Evolutionary conservation across 495 filamentous ascomycete genomes (phyloP).

Genomic region (Penicillium simplicissimum): DNA sequence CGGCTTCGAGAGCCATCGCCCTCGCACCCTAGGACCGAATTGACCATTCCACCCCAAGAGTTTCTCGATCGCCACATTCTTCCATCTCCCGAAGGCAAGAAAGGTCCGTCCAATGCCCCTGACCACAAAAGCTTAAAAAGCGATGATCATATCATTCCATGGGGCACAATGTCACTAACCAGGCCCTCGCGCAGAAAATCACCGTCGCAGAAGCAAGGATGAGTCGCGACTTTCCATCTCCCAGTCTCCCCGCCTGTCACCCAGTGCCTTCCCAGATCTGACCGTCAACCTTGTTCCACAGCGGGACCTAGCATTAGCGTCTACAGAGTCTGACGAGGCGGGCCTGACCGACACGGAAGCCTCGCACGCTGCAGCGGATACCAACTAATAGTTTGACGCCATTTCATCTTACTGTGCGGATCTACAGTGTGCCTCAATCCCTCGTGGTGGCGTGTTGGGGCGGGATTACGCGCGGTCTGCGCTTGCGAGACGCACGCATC

Average conservation of each 20-base stretch:
- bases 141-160: slow-evolving; percentile 7
- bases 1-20: slow-evolving; percentile 2
- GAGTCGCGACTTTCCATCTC: slow-evolving; percentile 17
- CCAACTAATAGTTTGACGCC: slow-evolving; percentile 1
- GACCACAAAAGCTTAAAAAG: neutral
- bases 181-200: slow-evolving; percentile 15
- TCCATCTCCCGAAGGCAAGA: slow-evolving; percentile 2
- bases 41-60: slow-evolving; percentile 12
- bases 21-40: slow-evolving; percentile 4
- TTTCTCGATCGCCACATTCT: slow-evolving; percentile 6
- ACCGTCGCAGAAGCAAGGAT: slow-evolving; percentile 5
- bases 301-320: slow-evolving; percentile 26
- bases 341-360: slow-evolving; percentile 16
- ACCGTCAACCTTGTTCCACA: slow-evolving; percentile 19
- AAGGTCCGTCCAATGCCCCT: slow-evolving; percentile 14
- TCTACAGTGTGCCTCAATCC: neutral
- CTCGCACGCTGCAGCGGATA: slow-evolving; percentile 11
- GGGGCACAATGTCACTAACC: slow-evolving; percentile 7
- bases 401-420: neutral
- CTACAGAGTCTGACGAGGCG: slow-evolving; percentile 27
- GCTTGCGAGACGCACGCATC: slow-evolving; percentile 1
- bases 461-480: slow-evolving; percentile 1
- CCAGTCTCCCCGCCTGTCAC: slow-evolving; percentile 14
- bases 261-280: slow-evolving; percentile 20
- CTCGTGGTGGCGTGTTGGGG: neutral